Evolutionary conservation across 78 protist genomes (phyloP), one percentile per base, ranked within the genome.

Genomic region (Tieghemostelium lacteum): DNA sequence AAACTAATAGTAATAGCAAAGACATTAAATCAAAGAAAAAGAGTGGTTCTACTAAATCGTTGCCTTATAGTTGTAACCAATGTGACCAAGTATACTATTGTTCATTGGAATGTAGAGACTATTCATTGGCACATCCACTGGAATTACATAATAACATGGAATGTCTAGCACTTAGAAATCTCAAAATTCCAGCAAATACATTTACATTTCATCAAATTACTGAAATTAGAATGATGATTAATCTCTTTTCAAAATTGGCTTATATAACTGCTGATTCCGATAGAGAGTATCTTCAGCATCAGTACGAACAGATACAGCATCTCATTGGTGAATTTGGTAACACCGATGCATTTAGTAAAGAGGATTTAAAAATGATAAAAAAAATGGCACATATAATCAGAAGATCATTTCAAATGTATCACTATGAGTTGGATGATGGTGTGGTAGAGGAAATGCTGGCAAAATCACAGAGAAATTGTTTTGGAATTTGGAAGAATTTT

Each of bases 401-500:
- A 62, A 77, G 36, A 65, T 69, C 72, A 49, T 77, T 77, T 65
- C 12, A 55, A 42, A 8, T 24, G 10, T 63, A 16, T 14, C 28
- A 49, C 34, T 77, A 34, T 52, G 45, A 52, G 1, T 17, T 77
- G 2, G 37, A 50, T 2, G 67, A 77, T 14, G 28, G 22, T 31
- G 33, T 49, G 19, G 26, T 77, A 6, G 58, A 42, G 26, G 87
- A 77, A 24, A 3, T 64, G 17, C 22, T 50, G n/a, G 57, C 87
- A 22, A 62, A 62, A 50, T 64, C 87, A 12, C 69, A 65, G 5
- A 40, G 87, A 49, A 77, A 77, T 64, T 49, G 74, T 10, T 77
- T 77, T 77, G 87, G 87, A 10, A 24, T 77, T 33, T 77, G 87
- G 87, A 77, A 77, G 45, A 52, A 62, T 24, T 49, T 34, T 24